phyloP scores from a whole-genome alignment of 805 yeast species.

The Kazachstania taianensis region DNA sequence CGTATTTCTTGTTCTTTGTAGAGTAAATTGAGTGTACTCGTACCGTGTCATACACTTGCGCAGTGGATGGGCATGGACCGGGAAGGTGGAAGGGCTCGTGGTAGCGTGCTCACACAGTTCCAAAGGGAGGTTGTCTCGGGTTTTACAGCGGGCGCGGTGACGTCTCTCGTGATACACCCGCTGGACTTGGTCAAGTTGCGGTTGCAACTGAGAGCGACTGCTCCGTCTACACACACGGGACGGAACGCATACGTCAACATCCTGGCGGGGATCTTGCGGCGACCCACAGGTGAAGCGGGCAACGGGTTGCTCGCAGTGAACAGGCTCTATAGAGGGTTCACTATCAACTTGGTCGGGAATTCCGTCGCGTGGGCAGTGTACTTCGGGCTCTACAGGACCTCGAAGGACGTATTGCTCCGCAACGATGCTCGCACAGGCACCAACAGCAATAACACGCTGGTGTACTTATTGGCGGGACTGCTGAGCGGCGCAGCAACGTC shows the following conservation, averaged over 20 bases:
- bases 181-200: conserved; percentile 77
- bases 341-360: conserved; percentile 75
- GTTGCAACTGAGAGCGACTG: conserved; percentile 48
- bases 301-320: conserved; percentile 4
- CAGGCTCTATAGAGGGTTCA: conserved; percentile 61
- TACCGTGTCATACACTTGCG: too few species aligned
- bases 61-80: not conserved
- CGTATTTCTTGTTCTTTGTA: too few species aligned
- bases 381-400: conserved; percentile 62
- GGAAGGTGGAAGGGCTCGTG: too few species aligned
- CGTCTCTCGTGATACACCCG: conserved; percentile 82
- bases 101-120: conserved; percentile 6
- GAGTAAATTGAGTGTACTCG: too few species aligned
- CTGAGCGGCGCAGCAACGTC: conserved; percentile 71
- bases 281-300: too few species aligned
- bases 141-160: conserved; percentile 64
- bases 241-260: conserved; percentile 1
- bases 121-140: conserved; percentile 60
- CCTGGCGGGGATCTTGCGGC: not conserved
- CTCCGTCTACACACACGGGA: not conserved
- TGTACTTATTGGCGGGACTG: conserved; percentile 45
- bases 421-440: too few species aligned
- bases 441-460: not conserved
- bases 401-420: conserved; percentile 33
- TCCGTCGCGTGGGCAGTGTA: conserved; percentile 84